Conservation (phyloP, 202 grass and related monocot species). For the Panicum hallii region DNA sequence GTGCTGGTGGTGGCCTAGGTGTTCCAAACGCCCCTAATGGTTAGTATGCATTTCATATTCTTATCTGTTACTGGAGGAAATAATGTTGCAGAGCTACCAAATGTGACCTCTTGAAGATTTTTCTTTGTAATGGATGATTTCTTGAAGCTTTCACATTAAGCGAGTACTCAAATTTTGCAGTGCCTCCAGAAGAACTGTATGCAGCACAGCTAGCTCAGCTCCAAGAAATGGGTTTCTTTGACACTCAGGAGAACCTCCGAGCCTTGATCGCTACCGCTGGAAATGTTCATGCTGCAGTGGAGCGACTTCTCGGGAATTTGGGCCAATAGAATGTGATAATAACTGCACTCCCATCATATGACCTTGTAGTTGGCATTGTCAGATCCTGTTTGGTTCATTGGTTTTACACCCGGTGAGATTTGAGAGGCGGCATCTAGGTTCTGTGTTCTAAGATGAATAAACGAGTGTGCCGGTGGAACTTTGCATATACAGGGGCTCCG, state of each 20-base stretch:
- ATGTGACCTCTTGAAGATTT: not conserved
- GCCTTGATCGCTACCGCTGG: constrained; percentile 75
- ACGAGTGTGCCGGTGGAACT: constrained; percentile 10
- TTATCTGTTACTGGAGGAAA: not conserved
- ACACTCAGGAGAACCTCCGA: constrained; percentile 78
- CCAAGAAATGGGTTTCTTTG: constrained; percentile 88
- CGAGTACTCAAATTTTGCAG: constrained; percentile 49
- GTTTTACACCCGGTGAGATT: constrained; percentile 46
- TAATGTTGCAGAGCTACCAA: not conserved
- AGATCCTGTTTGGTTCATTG: constrained; percentile 47
- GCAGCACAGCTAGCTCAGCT: constrained; percentile 82
- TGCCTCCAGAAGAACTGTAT: constrained; percentile 84
- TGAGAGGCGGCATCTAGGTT: constrained; percentile 47
- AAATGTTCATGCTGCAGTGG: constrained; percentile 86
- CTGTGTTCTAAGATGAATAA: constrained; percentile 41
- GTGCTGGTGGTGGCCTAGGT: constrained; percentile 63
- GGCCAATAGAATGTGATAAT: constrained; percentile 62
- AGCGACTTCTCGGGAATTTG: constrained; percentile 78
- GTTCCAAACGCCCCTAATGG: constrained; percentile 64
- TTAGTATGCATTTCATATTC: constrained; percentile 27
- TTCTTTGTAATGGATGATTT: not conserved
- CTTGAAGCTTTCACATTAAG: not conserved
- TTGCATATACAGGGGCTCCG: constrained; percentile 43
- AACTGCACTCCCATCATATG: not conserved
- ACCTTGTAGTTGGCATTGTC: constrained; percentile 26